phyloP scores from a whole-genome alignment of 2,329 filamentous ascomycete species.

The Chrysoporthe puriensis region DNA sequence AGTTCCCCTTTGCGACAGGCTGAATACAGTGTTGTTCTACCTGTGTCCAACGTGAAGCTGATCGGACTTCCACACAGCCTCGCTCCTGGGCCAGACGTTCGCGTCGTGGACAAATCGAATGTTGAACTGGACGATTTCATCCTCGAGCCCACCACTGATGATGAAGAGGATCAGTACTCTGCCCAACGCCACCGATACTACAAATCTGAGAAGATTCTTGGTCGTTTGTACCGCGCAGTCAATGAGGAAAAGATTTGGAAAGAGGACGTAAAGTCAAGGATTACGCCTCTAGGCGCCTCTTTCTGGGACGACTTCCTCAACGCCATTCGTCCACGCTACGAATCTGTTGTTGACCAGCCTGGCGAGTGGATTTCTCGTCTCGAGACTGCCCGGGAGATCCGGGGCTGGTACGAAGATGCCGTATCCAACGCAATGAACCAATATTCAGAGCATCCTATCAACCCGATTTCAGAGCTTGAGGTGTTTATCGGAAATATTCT shows the following conservation, averaged over 20 bases:
- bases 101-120: constrained; percentile 49
- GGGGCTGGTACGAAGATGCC: constrained; percentile 48
- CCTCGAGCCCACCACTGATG: constrained; percentile 36
- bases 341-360: constrained; percentile 31
- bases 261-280: constrained; percentile 46
- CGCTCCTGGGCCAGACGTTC: constrained; percentile 49
- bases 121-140: constrained; percentile 43
- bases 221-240: constrained; percentile 71
- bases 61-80: constrained; percentile 40
- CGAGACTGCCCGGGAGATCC: constrained; percentile 47
- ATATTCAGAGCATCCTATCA: constrained; percentile 50
- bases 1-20: constrained; percentile 34
- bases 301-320: constrained; percentile 50
- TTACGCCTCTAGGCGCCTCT: constrained; percentile 35
- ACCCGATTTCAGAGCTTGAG: constrained; percentile 53
- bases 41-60: not conserved
- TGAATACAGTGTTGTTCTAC: not conserved
- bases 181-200: constrained; percentile 62
- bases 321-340: constrained; percentile 36
- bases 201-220: constrained; percentile 68
- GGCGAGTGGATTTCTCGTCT: constrained; percentile 38
- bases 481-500: constrained; percentile 61
- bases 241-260: constrained; percentile 71
- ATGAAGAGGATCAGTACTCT: constrained; percentile 51
- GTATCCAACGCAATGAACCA: constrained; percentile 47